Evolutionary conservation across 73 alveolate genomes (phyloP), one percentile per base, ranked within the genome.

Genomic region (Loxodes magnus): DNA sequence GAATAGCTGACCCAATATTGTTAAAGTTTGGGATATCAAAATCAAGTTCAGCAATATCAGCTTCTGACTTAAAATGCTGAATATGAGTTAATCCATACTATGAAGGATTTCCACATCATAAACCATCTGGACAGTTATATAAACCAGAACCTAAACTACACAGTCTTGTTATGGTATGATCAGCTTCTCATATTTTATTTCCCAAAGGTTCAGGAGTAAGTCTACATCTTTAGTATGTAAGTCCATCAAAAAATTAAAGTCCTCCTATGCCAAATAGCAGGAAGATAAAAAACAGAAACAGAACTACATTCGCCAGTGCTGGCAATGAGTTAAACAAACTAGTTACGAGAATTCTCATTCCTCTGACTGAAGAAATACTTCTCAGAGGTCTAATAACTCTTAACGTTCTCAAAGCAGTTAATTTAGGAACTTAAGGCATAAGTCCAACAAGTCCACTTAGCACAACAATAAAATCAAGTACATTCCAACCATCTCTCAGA

Each of bases 401-500:
- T 5, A 72, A 34, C 5, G 64, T 53, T 27, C 87, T 66, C 25
- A 72, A 39, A 0, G 80, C 57, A 30, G 33, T 55, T 37, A 72
- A 24, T 33, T 72, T 63, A 7, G 42, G 37, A 2, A 51, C 21
- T 5, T 59, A 46, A 3, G 43, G 54, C 23, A 42, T 21, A 21
- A 37, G 54, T 2, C 61, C 28, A 9, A 61, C 53, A 39, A 51
- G 52, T 54, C 82, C 78, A 6, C 71, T 67, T 22, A 51, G 43
- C 2, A 82, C 82, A 15, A 82, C 82, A 16, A 66, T 24, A 72
- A 82, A 82, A 53, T 82, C 95, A 26, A 82, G 44, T 23, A 71
- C 52, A 41, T 82, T 82, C 95, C 95, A 82, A 4, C 72, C 46
- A 29, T 82, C 88, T 59, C 95, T 61, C 21, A 82, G 41, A 37